Percentiles rank a stretch among this genome's conserved stretches.
These are phyloP conservation scores for Aegilops bicornis DNA, from an alignment of 176 grass and related monocot species.

Conservation along the genomic window DNA sequence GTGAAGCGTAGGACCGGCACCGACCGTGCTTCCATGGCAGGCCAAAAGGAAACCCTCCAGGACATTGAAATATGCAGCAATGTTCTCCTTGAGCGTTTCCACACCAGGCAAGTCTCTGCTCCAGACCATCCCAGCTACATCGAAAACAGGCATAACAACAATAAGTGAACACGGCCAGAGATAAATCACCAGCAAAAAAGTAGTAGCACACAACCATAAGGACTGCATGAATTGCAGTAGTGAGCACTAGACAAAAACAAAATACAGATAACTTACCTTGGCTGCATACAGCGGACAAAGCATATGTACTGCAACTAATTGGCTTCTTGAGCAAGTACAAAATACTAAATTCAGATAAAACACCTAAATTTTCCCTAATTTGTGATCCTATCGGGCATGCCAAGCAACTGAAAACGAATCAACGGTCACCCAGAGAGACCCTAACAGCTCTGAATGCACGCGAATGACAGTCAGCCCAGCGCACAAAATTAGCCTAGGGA, in stretches of 20 bases:
- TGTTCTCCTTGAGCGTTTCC: slow-evolving; percentile 72
- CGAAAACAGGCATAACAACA: background rate
- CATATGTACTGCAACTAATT: background rate
- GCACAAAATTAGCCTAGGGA: background rate
- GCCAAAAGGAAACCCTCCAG: slow-evolving; percentile 58
- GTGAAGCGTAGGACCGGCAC: too few relatives aligned
- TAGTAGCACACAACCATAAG: background rate
- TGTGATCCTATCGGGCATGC: too few relatives aligned
- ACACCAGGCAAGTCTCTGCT: slow-evolving; percentile 62
- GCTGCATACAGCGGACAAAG: background rate
- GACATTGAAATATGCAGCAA: slow-evolving; percentile 66
- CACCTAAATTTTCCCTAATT: background rate
- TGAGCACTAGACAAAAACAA: slow-evolving; percentile 11
- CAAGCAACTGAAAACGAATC: too few relatives aligned
- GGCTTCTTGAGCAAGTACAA: background rate
- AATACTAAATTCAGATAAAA: background rate
- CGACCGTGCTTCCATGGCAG: too few relatives aligned
- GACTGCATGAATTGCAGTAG: background rate
- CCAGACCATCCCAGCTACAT: slow-evolving; percentile 90
- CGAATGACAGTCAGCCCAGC: too few relatives aligned
- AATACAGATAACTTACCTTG: background rate
- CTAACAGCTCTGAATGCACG: too few relatives aligned
- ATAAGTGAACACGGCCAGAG: slow-evolving; percentile 2
- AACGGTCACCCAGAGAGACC: too few relatives aligned
- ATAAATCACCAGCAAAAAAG: background rate